Evolutionary conservation across 805 yeast genomes (phyloP), one percentile per base, ranked within the genome.

Genomic region (Lipomyces spencermartinsiae): DNA sequence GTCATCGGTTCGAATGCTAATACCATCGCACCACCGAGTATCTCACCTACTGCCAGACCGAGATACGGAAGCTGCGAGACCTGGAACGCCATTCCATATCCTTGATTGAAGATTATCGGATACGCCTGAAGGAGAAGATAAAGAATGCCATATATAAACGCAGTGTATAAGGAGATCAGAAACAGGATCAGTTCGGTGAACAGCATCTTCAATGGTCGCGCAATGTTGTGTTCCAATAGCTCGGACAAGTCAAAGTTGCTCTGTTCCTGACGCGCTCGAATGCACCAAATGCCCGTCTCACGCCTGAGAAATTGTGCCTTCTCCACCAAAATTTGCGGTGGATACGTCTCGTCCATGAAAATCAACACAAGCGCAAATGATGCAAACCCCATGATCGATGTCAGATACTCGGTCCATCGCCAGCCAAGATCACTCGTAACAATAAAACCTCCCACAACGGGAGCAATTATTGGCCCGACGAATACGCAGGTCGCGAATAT

Each of bases 11-110:
- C 64, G 49, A 58, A 62, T 66, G 77, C 80, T 74, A 79, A 81
- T 60, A 88, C 79, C 74, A 88, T 83, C 67, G 79, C 78, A 0
- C 76, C 67, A 31, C 88, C 91, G 31, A 86, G 56, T 7, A 84
- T 51, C 80, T 87, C 81, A 67, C 97, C 97, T 61, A 90, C 75
- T 60, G 89, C 83, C 78, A 93, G 81, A 25, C 91, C 88, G 65
- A 92, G 77, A 81, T 91, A 92, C 16, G 97, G 97, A 70, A 92
- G 82, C 78, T 89, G 89, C n/a, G 86, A 86, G 34, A 86, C 86
- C 73, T 93, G 93, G 65, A 79, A 75, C 31, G 65, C 65, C 83
- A 85, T 88, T 35, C 82, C 82, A 74, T 92, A 91, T 61, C 88
- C 88, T 56, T 76, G 79, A 12, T 78, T 80, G 66, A 82, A 77